Evolutionary conservation across 1,284 basidiomycete genomes (phyloP), one percentile per base, ranked within the genome.

Genomic region (Irpex rosettiformis): DNA sequence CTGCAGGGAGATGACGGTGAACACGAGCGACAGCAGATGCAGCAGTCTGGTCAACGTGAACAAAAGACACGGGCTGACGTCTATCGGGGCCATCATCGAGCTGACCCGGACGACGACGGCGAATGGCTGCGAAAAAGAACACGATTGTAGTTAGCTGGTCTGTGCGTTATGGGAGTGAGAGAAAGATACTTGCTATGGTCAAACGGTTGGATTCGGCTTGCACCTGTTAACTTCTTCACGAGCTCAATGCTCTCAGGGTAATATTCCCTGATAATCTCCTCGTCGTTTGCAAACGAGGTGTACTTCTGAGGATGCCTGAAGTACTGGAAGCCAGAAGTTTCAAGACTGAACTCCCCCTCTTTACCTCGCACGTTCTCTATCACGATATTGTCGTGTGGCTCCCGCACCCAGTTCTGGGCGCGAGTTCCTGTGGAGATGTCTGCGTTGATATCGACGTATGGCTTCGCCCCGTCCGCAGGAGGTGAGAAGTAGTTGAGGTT

Each of bases 141-240:
- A 54, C 18, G 4, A 45, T 54, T 18, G 3, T 30, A 25, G 2
- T 11, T 21, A 24, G 40, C 22, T 33, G n/a, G 16, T 6, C 27
- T 25, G 29, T 48, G 45, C 8, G 6, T 45, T 18, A 45, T 45
- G 22, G 28, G 30, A 22, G 21, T 30, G 48, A 21, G n/a, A 33
- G 10, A 3, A 21, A 25, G 33, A 24, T 22, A 75, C 83, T 66
- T 59, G 85, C 83, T 88, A 68, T 86, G 84, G 65, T 88, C 85
- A 63, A 87, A 88, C 24, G 84, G 57, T 10, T 84, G 81, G 11
- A 83, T 81, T 29, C 77, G 74, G 57, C 74, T 82, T 0, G 85
- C 85, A 1, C 86, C 85, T 0, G 84, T 86, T 5, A 84, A 62
- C 63, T 80, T 70, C 73, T 88, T 88, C 54, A 86, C 72, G 42